Evolutionary conservation across 1,284 basidiomycete genomes (phyloP).

Genomic region (Trametes hirsuta): DNA sequence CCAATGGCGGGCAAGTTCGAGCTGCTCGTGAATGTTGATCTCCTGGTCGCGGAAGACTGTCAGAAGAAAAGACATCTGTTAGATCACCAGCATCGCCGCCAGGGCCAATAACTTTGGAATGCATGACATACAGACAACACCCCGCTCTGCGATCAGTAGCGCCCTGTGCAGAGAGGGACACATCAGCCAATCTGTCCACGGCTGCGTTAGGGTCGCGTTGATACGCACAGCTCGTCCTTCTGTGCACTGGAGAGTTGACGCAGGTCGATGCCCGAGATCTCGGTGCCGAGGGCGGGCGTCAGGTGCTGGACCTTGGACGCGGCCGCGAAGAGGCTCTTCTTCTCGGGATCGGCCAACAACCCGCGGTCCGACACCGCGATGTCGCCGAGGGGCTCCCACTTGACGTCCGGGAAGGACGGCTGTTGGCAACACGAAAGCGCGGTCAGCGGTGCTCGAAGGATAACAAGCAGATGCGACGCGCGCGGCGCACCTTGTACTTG

Average conservation of each 20-base stretch:
- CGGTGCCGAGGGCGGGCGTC: slow-evolving; percentile 68
- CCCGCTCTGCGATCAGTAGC: slow-evolving; percentile 68
- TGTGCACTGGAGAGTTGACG: slow-evolving; percentile 59
- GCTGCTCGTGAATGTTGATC: slow-evolving; percentile 68
- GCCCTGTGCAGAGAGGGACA: slow-evolving; percentile 44
- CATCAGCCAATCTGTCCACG: slow-evolving; percentile 8
- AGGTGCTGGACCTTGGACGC: slow-evolving; percentile 62
- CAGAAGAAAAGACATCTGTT: slow-evolving; percentile 13
- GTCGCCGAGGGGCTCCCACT: slow-evolving; percentile 67
- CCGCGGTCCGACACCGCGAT: slow-evolving; percentile 67
- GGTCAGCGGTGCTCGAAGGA: background rate
- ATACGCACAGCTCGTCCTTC: slow-evolving; percentile 67
- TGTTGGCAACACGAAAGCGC: slow-evolving; percentile 31
- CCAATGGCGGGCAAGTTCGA: slow-evolving; percentile 72
- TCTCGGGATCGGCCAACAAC: slow-evolving; percentile 59
- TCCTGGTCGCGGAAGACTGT: slow-evolving; percentile 76
- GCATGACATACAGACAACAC: slow-evolving; percentile 61
- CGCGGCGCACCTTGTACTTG: slow-evolving; percentile 53
- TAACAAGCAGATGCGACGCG: background rate
- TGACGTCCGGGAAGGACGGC: slow-evolving; percentile 67
- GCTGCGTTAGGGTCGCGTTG: slow-evolving; percentile 3
- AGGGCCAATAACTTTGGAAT: background rate
- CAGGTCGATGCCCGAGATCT: slow-evolving; percentile 65
- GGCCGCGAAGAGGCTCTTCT: slow-evolving; percentile 58
- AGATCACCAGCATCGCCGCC: background rate